Evolutionary conservation across 2,329 filamentous ascomycete species (phyloP).

Genomic region (Arthrobotrys sphaeroides): DNA sequence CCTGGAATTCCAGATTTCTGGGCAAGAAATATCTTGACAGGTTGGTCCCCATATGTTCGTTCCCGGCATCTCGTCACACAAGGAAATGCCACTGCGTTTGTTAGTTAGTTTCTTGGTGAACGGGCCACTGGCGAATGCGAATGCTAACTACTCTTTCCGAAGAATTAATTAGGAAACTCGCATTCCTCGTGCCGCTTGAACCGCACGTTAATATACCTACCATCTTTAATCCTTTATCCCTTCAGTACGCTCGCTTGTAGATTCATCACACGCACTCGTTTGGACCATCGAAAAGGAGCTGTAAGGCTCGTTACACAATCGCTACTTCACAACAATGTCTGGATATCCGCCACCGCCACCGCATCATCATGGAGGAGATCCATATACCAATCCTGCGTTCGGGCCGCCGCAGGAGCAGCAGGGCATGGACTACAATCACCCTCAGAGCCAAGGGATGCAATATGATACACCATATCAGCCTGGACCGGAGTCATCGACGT

Average conservation of each 20-base stretch:
- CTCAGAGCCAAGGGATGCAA: slow-evolving; percentile 19
- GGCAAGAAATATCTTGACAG: slow-evolving; percentile 38
- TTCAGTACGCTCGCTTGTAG: slow-evolving; percentile 6
- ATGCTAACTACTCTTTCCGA: background rate
- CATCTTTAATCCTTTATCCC: slow-evolving; percentile 1
- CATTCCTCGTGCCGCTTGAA: slow-evolving; percentile 17
- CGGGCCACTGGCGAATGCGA: background rate
- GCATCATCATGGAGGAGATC: slow-evolving; percentile 15
- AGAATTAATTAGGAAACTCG: slow-evolving; percentile 7
- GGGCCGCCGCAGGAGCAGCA: background rate
- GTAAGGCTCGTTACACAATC: slow-evolving; percentile 7
- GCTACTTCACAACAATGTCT: slow-evolving; percentile 31
- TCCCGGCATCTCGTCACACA: slow-evolving; percentile 5
- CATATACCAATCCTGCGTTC: slow-evolving; percentile 43
- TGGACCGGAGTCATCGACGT: background rate
- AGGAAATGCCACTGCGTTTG: background rate
- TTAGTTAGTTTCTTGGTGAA: background rate
- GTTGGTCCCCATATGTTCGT: background rate
- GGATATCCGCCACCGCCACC: slow-evolving; percentile 23
- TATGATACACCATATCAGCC: slow-evolving; percentile 8
- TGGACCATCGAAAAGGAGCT: background rate
- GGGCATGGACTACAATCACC: slow-evolving; percentile 35
- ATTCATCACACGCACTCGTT: slow-evolving; percentile 15
- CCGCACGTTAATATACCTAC: slow-evolving; percentile 22
- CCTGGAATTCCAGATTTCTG: slow-evolving; percentile 41